Conservation (phyloP, 176 grass and related monocot species). For the Lolium multiflorum region DNA sequence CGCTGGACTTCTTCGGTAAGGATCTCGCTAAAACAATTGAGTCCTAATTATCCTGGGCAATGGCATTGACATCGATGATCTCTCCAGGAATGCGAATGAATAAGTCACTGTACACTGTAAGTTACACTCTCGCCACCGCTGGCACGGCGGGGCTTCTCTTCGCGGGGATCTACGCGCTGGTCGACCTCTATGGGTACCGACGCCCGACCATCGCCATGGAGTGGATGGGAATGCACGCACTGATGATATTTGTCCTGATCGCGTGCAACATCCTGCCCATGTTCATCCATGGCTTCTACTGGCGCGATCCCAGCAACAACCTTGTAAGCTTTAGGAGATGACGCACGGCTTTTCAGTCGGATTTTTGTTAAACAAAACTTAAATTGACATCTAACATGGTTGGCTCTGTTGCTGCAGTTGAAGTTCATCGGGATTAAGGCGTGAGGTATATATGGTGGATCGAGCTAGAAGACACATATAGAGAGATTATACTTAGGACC, state of each 20-base stretch:
- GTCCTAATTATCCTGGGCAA: background rate
- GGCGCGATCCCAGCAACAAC: conserved; percentile 84
- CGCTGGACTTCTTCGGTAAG: conserved; percentile 76
- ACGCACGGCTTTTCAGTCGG: background rate
- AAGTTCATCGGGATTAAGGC: conserved; percentile 57
- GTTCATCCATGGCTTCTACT: conserved; percentile 96
- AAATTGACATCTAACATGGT: background rate
- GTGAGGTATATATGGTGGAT: conserved; percentile 28
- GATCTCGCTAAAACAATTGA: background rate
- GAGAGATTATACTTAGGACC: conserved; percentile 32
- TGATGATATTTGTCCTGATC: conserved; percentile 83
- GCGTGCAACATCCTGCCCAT: conserved; percentile 87
- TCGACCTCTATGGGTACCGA: conserved; percentile 79
- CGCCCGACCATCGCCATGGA: conserved; percentile 64
- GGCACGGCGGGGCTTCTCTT: conserved; percentile 76
- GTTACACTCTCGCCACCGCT: conserved; percentile 80
- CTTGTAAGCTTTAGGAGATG: conserved; percentile 52
- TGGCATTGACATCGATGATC: conserved; percentile 3
- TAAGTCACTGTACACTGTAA: conserved; percentile 82
- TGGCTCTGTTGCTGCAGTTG: conserved; percentile 42
- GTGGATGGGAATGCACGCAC: conserved; percentile 81
- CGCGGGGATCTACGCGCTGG: conserved; percentile 70
- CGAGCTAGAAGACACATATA: background rate
- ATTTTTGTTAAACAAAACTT: background rate
- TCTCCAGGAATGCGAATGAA: conserved; percentile 82